phyloP scores from a whole-genome alignment of 345 rosid genomes.

The Passiflora organensis region DNA sequence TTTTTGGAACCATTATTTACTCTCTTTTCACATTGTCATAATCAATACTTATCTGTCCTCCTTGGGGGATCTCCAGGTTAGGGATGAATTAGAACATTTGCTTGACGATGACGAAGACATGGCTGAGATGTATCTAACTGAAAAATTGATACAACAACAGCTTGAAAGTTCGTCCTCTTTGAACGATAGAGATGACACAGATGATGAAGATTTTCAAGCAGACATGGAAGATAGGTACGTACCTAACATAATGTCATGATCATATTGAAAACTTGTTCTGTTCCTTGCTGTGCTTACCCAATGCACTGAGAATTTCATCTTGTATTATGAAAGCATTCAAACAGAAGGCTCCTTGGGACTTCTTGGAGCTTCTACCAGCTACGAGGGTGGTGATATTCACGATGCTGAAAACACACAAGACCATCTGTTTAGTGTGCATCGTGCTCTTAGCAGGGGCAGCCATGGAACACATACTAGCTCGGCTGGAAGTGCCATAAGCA shows the following conservation, averaged over 20 bases:
- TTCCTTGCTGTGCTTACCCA: not conserved
- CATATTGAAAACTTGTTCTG: not conserved
- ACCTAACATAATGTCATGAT: not conserved
- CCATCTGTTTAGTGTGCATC: constrained; percentile 42
- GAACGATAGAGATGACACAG: constrained; percentile 46
- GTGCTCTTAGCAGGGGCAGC: constrained; percentile 46
- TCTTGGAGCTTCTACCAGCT: constrained; percentile 26
- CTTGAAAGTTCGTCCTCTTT: constrained; percentile 63
- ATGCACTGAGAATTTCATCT: constrained; percentile 6
- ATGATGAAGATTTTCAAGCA: constrained; percentile 42
- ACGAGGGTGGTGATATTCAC: constrained; percentile 39
- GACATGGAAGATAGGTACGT: constrained; percentile 57
- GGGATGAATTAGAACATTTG: constrained; percentile 88
- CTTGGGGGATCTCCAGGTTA: constrained; percentile 62
- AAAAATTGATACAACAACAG: constrained; percentile 52
- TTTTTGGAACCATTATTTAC: not conserved
- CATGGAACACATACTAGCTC: constrained; percentile 62
- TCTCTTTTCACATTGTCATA: not conserved
- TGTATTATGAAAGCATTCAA: constrained; percentile 36
- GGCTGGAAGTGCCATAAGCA: constrained; percentile 56
- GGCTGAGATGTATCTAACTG: constrained; percentile 98
- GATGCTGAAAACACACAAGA: constrained; percentile 35
- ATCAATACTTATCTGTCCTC: no score
- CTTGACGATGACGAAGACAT: constrained; percentile 96
- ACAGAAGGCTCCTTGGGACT: constrained; percentile 40